Evolutionary conservation across 2,329 filamentous ascomycete genomes (phyloP).

Genomic region (Biscogniauxia sp.): DNA sequence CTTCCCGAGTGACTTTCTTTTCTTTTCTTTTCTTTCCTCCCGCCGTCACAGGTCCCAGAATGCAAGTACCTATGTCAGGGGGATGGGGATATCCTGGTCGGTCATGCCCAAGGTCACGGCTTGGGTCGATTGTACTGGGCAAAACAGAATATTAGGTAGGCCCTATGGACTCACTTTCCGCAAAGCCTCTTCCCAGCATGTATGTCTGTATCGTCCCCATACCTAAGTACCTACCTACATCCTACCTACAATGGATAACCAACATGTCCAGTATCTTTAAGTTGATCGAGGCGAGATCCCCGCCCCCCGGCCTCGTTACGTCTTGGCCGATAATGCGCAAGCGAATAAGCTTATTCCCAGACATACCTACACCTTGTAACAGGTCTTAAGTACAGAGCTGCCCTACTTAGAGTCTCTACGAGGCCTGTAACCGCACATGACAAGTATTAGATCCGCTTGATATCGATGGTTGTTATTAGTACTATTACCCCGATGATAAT

Average conservation of each 20-base stretch:
- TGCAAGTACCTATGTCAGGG: constrained; percentile 19
- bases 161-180: constrained; percentile 1
- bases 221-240: no score
- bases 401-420: neutral
- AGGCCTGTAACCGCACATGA: neutral
- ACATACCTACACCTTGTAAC: neutral
- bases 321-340: neutral
- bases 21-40: constrained; percentile 16
- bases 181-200: neutral
- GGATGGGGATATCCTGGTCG: constrained; percentile 15
- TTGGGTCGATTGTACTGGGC: constrained; percentile 11
- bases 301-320: neutral
- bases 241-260: no score
- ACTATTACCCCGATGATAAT: neutral
- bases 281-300: neutral
- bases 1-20: neutral
- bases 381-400: neutral
- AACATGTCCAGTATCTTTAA: neutral
- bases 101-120: constrained; percentile 13
- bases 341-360: neutral
- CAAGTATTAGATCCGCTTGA: neutral
- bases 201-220: no score
- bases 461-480: neutral
- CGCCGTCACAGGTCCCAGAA: constrained; percentile 27
- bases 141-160: constrained; percentile 3